These are phyloP conservation scores for Toxoplasma gondii DNA, from an alignment of 169 alveolate genomes.

Conservation along the genomic window DNA sequence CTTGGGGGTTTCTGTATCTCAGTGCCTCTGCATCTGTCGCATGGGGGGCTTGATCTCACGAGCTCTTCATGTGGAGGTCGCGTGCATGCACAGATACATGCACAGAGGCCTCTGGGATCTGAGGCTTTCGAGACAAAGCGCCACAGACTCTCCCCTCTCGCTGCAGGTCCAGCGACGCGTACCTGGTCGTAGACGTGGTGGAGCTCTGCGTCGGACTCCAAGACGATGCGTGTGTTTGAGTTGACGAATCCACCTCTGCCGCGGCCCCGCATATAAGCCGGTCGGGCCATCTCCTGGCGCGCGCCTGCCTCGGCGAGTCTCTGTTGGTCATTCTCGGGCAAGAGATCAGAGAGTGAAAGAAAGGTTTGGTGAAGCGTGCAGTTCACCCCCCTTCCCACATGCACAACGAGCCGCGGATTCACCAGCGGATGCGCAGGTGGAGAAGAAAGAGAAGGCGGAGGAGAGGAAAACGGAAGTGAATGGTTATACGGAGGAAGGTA, in stretches of 20 bases:
- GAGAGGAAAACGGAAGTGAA: neutral
- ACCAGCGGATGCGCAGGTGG: conserved; percentile 52
- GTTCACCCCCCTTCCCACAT: conserved; percentile 71
- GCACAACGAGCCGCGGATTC: conserved; percentile 72
- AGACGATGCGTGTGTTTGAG: conserved; percentile 71
- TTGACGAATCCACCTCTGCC: conserved; percentile 73
- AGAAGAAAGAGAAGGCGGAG: neutral
- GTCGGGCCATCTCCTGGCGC: conserved; percentile 32
- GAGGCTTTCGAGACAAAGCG: too few relatives aligned
- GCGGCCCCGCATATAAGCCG: conserved; percentile 25
- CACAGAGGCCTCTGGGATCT: neutral
- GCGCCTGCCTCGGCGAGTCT: conserved; percentile 12
- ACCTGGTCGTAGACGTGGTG: conserved; percentile 74
- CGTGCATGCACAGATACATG: neutral
- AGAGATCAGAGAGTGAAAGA: conserved; percentile 43
- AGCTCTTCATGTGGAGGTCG: too few relatives aligned
- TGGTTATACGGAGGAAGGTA: neutral
- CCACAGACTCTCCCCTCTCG: too few relatives aligned
- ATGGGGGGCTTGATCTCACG: too few relatives aligned
- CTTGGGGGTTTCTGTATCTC: too few relatives aligned
- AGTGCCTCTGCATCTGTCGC: too few relatives aligned
- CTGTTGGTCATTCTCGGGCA: conserved; percentile 24
- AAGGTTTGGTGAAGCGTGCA: conserved; percentile 73
- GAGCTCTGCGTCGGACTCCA: conserved; percentile 72
- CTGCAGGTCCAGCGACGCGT: neutral